Conservation (phyloP, 805 yeast genomes). For the Kodamaea lidongshanica region DNA sequence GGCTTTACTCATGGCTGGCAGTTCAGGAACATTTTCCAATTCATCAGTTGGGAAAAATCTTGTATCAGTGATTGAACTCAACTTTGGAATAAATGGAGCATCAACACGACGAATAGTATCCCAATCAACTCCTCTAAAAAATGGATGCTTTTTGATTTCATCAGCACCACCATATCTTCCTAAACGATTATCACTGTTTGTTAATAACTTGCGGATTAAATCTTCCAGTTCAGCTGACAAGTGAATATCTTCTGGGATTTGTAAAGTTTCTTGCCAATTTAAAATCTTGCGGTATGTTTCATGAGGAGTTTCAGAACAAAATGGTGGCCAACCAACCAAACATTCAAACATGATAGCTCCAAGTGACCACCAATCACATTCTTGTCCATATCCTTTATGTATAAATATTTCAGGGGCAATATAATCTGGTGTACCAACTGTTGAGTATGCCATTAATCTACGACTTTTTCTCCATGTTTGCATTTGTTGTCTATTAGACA, state of each 20-base stretch:
- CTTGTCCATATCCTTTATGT: conserved; percentile 93
- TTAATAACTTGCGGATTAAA: conserved; percentile 67
- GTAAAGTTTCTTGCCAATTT: conserved; percentile 84
- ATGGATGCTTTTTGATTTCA: conserved; percentile 85
- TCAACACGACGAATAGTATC: conserved; percentile 77
- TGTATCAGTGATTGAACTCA: conserved; percentile 90
- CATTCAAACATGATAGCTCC: conserved; percentile 98
- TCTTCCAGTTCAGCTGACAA: conserved; percentile 86
- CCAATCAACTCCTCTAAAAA: conserved; percentile 96
- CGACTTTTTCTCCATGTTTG: conserved; percentile 94
- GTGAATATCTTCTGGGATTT: conserved; percentile 88
- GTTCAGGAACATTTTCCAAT: conserved; percentile 88
- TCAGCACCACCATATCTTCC: conserved; percentile 91
- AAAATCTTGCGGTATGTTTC: conserved; percentile 88
- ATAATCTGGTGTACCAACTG: conserved; percentile 95
- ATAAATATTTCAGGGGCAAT: conserved; percentile 93
- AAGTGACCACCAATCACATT: conserved; percentile 97
- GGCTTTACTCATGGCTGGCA: conserved; percentile 54
- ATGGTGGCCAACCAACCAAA: conserved; percentile 95
- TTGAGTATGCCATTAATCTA: conserved; percentile 89
- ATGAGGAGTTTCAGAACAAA: conserved; percentile 90
- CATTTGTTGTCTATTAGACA: conserved; percentile 91
- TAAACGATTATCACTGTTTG: conserved; percentile 70
- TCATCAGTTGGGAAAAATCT: conserved; percentile 98
- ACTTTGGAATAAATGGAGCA: conserved; percentile 90